Base-by-base conservation (phyloP, 164 flowering plant species). In the Sextonia rubra region DNA sequence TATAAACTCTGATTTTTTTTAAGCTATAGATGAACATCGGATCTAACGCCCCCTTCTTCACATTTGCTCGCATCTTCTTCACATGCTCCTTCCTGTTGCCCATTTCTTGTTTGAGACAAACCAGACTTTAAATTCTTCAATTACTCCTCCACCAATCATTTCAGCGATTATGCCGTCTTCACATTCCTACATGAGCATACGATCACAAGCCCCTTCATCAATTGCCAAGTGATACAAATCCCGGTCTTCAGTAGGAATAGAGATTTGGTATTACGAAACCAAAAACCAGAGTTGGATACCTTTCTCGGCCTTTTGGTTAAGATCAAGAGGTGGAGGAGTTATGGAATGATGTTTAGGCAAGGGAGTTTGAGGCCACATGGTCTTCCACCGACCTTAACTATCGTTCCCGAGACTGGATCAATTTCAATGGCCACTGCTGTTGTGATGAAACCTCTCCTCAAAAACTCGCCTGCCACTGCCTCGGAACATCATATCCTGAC, bases 261-360 rank as follows among this genome's bases (percentile, higher is more conserved):
- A 18, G 15, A 17, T 52, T 4, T 52, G 58, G 18, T 14, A 11
- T 15, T 4, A 4, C 0, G 1, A 52, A 52, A 4, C 3, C 8
- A 32, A 32, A 32, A 32, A 9, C 15, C n/a, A 52, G 20, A 17
- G n/a, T n/a, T n/a, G n/a, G n/a, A 82, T 82, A 82, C 86, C 84
- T 30, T 81, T 85, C 80, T 74, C 85, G 73, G 77, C 84, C 80
- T 84, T 86, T 86, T 84, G 89, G 89, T 83, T 83, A 86, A 84
- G 87, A 86, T 86, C 89, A 86, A 86, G 87, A n/a, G n/a, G n/a
- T n/a, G 58, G 58, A n/a, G n/a, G n/a, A 52, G 20, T 18, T 9
- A 4, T 15, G 18, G 58, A 3, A 12, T 5, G 58, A 17, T 32
- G 44, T 32, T 32, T 32, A 5, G 44, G 44, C 44, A 6, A 9